Percentiles rank a stretch among this genome's conserved stretches.
Conservation (phyloP, 179 eudicot genomes). For the Patellifolia procumbens region DNA sequence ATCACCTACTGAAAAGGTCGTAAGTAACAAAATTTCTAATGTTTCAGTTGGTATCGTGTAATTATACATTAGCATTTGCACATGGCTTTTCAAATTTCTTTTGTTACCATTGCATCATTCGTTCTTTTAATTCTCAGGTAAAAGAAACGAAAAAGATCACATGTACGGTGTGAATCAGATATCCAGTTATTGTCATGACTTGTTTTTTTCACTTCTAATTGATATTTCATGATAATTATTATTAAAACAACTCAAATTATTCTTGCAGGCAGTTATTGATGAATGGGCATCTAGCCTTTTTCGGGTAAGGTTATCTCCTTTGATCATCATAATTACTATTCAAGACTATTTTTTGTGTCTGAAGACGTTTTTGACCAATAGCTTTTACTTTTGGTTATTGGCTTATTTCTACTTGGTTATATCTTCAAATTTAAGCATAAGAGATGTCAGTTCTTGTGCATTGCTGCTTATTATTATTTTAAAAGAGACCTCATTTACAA, state of each 20-base stretch:
- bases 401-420: neutral
- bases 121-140: neutral
- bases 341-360: neutral
- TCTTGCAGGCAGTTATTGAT: slow-evolving; percentile 86
- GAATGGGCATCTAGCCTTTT: slow-evolving; percentile 99
- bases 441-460: neutral
- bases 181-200: neutral
- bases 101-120: neutral
- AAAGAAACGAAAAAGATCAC: neutral
- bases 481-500: neutral
- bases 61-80: neutral
- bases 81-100: neutral
- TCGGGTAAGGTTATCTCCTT: slow-evolving; percentile 56
- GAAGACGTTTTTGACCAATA: neutral
- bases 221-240: neutral
- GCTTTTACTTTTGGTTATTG: neutral
- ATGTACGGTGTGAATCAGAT: neutral
- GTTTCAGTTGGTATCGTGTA: neutral
- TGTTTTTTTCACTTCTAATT: neutral
- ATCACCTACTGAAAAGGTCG: too few relatives aligned
- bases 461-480: neutral
- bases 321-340: slow-evolving; percentile 1
- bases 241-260: neutral
- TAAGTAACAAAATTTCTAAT: neutral
- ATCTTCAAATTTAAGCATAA: slow-evolving; percentile 1